Evolutionary conservation across 495 filamentous ascomycete genomes (phyloP).

Genomic region (Neurospora intermedia): DNA sequence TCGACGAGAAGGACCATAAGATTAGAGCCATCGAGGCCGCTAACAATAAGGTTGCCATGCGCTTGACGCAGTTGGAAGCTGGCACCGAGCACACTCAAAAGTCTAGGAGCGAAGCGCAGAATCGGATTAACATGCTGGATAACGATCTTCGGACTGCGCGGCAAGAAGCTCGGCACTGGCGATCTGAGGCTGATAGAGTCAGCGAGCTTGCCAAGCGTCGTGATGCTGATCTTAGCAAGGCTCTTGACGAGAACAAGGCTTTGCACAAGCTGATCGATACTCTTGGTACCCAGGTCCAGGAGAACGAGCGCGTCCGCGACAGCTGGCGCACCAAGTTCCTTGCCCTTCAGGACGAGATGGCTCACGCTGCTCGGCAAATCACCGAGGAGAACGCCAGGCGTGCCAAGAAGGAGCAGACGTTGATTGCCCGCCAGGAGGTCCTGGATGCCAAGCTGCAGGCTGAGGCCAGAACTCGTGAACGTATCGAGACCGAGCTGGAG

Average conservation of each 20-base stretch:
- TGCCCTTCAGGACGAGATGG: slow-evolving; percentile 75
- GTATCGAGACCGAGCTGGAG: slow-evolving; percentile 69
- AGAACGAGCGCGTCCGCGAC: slow-evolving; percentile 68
- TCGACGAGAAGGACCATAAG: slow-evolving; percentile 51
- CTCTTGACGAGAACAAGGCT: slow-evolving; percentile 36
- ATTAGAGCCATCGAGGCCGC: slow-evolving; percentile 35
- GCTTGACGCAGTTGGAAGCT: slow-evolving; percentile 50
- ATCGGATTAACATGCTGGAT: slow-evolving; percentile 36
- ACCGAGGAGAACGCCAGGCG: slow-evolving; percentile 68
- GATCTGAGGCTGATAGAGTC: slow-evolving; percentile 36
- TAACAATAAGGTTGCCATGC: slow-evolving; percentile 43
- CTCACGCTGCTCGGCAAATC: slow-evolving; percentile 60
- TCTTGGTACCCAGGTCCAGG: slow-evolving; percentile 67
- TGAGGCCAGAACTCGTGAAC: slow-evolving; percentile 65
- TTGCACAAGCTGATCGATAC: slow-evolving; percentile 56
- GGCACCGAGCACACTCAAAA: slow-evolving; percentile 54
- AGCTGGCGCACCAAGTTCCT: slow-evolving; percentile 71
- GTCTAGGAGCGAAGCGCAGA: slow-evolving; percentile 52
- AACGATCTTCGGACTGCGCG: slow-evolving; percentile 37
- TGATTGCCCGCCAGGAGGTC: slow-evolving; percentile 64
- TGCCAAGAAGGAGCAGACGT: slow-evolving; percentile 60
- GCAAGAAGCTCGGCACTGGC: slow-evolving; percentile 39
- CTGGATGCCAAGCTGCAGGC: slow-evolving; percentile 66
- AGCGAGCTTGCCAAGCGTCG: slow-evolving; percentile 30
- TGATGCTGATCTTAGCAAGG: slow-evolving; percentile 29